Conservation (phyloP, 306 rosid species). For the Lagenaria siceraria region DNA sequence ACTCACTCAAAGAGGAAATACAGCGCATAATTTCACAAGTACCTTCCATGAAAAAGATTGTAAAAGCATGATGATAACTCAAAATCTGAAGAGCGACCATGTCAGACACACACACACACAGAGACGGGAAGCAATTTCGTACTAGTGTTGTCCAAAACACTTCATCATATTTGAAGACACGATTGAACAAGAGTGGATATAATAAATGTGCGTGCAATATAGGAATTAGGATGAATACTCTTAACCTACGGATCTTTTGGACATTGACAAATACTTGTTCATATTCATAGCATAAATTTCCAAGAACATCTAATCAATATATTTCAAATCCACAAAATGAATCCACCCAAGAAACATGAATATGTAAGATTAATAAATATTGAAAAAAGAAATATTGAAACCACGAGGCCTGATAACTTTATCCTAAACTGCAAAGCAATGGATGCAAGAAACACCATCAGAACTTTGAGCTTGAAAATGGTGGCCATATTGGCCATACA, state of each 20-base stretch:
- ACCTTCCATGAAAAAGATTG: slow-evolving; percentile 1
- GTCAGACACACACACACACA: background rate
- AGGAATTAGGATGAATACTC: background rate
- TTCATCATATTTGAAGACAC: background rate
- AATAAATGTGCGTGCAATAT: background rate
- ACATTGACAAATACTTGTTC: background rate
- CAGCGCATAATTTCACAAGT: background rate
- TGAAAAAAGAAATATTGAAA: background rate
- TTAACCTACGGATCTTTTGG: background rate
- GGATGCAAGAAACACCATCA: background rate
- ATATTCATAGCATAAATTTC: background rate
- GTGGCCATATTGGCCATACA: background rate
- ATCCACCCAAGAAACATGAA: background rate
- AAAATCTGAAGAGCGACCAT: background rate
- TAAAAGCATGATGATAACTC: background rate
- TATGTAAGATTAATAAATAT: background rate
- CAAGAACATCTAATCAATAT: background rate
- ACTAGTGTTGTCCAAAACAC: background rate
- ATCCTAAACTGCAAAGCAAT: background rate
- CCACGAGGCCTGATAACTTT: background rate
- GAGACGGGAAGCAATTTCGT: background rate
- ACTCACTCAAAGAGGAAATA: background rate
- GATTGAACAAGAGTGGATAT: background rate
- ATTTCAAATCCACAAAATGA: background rate
- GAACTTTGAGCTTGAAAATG: background rate